Evolutionary conservation across 2,329 filamentous ascomycete genomes (phyloP).

Genomic region (Clarireedia sp.): DNA sequence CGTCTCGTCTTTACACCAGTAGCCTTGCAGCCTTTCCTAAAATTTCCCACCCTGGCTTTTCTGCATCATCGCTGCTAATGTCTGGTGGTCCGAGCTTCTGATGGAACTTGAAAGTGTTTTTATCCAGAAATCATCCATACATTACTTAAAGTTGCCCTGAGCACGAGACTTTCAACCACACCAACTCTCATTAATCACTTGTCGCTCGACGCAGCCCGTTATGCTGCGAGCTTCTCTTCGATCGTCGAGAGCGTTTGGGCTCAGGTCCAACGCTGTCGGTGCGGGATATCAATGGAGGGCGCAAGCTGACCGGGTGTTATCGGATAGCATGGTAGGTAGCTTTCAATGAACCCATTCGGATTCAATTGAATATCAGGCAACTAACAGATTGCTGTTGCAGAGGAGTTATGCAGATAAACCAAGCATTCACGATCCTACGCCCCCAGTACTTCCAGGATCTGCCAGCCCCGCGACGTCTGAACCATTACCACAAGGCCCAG

Average conservation of each 20-base stretch:
- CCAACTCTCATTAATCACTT: constrained; percentile 15
- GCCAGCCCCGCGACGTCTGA: constrained; percentile 30
- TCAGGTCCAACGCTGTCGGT: constrained; percentile 44
- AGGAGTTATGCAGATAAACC: constrained; percentile 51
- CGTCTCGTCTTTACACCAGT: neutral
- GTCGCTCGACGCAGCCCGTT: constrained; percentile 38
- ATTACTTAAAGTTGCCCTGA: constrained; percentile 12
- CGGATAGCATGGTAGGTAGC: constrained; percentile 31
- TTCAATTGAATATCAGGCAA: constrained; percentile 11
- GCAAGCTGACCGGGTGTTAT: constrained; percentile 32
- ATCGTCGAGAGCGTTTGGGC: constrained; percentile 52
- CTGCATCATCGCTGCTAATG: constrained; percentile 9
- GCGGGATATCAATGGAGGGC: constrained; percentile 52
- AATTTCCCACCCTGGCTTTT: neutral
- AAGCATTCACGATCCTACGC: constrained; percentile 39
- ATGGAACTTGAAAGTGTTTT: constrained; percentile 14
- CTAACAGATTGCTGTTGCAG: constrained; percentile 31
- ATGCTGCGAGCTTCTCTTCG: constrained; percentile 65
- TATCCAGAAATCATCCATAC: constrained; percentile 1
- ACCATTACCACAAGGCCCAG: constrained; percentile 30
- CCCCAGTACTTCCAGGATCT: constrained; percentile 45
- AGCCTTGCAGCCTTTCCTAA: constrained; percentile 14
- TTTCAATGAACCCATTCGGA: constrained; percentile 4
- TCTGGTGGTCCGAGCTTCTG: constrained; percentile 4
- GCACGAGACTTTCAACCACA: constrained; percentile 17